Evolutionary conservation across 352 stramenopile genomes (phyloP), one percentile per base, ranked within the genome.

Genomic region (Pythium pyrilobum): DNA sequence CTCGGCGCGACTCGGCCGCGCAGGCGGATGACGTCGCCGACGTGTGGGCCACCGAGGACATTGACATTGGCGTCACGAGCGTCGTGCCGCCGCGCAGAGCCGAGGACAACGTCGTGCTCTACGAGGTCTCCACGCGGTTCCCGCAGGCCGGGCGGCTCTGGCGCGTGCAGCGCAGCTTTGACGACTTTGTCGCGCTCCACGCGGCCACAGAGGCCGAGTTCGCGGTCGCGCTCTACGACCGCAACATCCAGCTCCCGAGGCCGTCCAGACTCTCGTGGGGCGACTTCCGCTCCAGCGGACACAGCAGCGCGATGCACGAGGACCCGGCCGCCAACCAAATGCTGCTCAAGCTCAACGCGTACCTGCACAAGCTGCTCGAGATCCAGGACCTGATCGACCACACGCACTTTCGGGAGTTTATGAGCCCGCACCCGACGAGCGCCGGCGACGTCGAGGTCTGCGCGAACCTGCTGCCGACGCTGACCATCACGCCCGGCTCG

Each of bases 41-140:
- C 40, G 40, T 63, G 16, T 85, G 74, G 71, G 54, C 64, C 27
- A 59, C 63, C 4, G 55, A 74, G 10, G 70, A 77, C 47, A 69
- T 69, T 11, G 72, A 83, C 34, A 70, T 85, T 15, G 72, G 70
- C 28, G 66, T 85, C 56, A 85, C 74, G 10, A 66, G 65, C 41
- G 58, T 74, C 5, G 58, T 62, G 4, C 38, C 42, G 10, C 41
- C 49, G 4, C 39, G 28, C 4, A 33, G 15, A 1, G 6, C 28
- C 12, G 34, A 45, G 41, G 62, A 57, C 38, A 46, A 55, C 39
- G 59, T 60, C 8, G 33, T 53, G 15, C 67, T 66, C 49, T 88
- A 80, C 62, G 72, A 86, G 57, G 67, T 88, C 59, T 81, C 74
- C 50, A 52, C 85, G 48, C 71, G 67, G 25, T 83, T 86, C 50